A percentile compares a stretch with the other conserved stretches of the same genome.
phyloP scores from a whole-genome alignment of 2,329 filamentous ascomycete genomes.

The Claviceps quebecensis region DNA sequence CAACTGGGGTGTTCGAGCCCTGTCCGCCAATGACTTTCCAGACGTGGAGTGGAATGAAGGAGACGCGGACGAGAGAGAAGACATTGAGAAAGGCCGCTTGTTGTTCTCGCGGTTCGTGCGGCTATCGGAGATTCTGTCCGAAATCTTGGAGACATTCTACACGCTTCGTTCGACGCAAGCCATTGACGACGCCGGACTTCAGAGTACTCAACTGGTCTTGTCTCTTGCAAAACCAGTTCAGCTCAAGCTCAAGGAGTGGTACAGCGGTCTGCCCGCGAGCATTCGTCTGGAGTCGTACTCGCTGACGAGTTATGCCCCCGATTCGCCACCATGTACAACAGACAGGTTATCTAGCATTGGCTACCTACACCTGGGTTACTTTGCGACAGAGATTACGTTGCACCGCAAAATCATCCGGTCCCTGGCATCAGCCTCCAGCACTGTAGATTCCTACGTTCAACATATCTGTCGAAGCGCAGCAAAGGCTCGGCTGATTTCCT shows the following conservation, averaged over 20 bases:
- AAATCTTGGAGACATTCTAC: conserved; percentile 74
- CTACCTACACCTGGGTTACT: conserved; percentile 82
- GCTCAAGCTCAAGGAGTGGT: conserved; percentile 73
- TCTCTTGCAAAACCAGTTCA: conserved; percentile 70
- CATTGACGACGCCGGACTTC: conserved; percentile 49
- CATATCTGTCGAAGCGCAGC: conserved; percentile 90
- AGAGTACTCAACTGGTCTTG: conserved; percentile 59
- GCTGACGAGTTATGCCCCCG: conserved; percentile 10
- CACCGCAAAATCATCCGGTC: conserved; percentile 84
- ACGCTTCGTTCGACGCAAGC: conserved; percentile 62
- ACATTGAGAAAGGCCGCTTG: conserved; percentile 53
- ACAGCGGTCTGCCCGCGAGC: conserved; percentile 48
- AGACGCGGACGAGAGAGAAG: conserved; percentile 45
- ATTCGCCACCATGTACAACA: conserved; percentile 15
- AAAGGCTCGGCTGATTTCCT: conserved; percentile 84
- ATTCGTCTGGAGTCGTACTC: conserved; percentile 52
- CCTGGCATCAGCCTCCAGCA: conserved; percentile 31
- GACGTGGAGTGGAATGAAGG: conserved; percentile 55
- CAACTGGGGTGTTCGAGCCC: conserved; percentile 63
- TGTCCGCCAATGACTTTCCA: conserved; percentile 56
- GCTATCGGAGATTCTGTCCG: conserved; percentile 60
- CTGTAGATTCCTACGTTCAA: conserved; percentile 64
- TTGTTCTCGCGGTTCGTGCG: conserved; percentile 65
- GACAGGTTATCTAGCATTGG: conserved; percentile 47
- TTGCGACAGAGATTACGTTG: conserved; percentile 85